Conservation (phyloP, 345 rosid genomes). For the Eucalyptus caleyi region DNA sequence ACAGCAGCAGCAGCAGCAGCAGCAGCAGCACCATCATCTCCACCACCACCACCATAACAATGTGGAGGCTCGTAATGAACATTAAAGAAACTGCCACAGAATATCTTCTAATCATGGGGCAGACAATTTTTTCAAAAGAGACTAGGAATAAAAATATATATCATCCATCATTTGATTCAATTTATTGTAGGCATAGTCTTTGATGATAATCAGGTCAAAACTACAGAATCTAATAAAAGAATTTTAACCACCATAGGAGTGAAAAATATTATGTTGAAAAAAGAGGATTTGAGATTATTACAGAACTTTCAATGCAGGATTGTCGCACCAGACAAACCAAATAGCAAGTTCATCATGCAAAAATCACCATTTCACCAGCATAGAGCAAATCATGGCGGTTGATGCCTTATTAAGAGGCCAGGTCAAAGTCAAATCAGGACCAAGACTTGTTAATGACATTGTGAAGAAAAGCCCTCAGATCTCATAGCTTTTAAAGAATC, state of each 20-base stretch:
- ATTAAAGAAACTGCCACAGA: not conserved
- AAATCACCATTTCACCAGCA: not conserved
- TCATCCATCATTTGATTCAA: not conserved
- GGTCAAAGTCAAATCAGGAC: not conserved
- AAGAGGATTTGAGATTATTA: not conserved
- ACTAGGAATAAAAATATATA: not conserved
- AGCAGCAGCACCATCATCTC: not conserved
- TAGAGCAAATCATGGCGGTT: not conserved
- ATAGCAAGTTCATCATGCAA: not conserved
- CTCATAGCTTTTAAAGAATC: constrained; percentile 1
- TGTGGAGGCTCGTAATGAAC: not conserved
- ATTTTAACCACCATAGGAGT: not conserved
- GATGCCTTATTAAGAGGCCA: not conserved
- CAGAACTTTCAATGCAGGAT: not conserved
- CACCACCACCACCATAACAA: not conserved
- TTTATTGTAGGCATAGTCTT: not conserved
- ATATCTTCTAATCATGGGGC: not conserved
- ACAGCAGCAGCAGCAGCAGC: not conserved
- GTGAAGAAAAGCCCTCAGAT: constrained; percentile 1
- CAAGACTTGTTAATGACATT: not conserved
- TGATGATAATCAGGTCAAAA: not conserved
- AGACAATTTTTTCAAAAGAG: not conserved
- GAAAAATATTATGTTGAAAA: not conserved
- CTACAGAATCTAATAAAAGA: not conserved
- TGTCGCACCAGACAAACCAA: not conserved